A percentile compares a stretch with the other conserved stretches of the same genome.
phyloP scores from a whole-genome alignment of 2,329 filamentous ascomycete genomes.

The Cladophialophora yegresii region DNA sequence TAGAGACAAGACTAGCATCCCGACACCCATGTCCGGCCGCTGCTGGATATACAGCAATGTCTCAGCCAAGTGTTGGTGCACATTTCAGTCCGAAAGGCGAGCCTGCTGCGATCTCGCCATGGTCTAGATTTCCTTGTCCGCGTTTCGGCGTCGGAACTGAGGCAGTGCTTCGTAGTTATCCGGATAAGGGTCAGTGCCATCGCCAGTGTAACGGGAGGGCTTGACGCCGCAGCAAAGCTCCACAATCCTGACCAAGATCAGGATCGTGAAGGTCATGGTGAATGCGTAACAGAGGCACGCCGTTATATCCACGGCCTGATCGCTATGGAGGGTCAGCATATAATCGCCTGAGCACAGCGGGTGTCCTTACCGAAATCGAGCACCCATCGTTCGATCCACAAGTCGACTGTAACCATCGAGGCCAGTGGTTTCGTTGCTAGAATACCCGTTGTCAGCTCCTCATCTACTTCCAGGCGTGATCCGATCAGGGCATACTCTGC shows the following conservation, averaged over 20 bases:
- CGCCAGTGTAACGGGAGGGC: not conserved
- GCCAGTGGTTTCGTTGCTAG: slow-evolving; percentile 12
- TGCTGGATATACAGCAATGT: not conserved
- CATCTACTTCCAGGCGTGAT: not conserved
- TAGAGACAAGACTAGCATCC: not conserved
- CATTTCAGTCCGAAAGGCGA: not conserved
- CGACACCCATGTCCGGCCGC: not conserved
- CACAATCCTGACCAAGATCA: not conserved
- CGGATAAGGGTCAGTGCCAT: slow-evolving; percentile 9
- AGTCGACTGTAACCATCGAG: slow-evolving; percentile 12
- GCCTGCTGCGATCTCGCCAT: not conserved
- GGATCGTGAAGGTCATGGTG: slow-evolving; percentile 12
- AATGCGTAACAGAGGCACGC: slow-evolving; percentile 13
- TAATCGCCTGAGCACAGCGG: not conserved
- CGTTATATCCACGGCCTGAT: slow-evolving; percentile 12
- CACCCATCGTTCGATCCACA: slow-evolving; percentile 12
- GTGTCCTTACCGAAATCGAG: slow-evolving; percentile 11
- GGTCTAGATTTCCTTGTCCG: slow-evolving; percentile 40
- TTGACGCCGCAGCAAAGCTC: not conserved
- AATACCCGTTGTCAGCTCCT: not conserved
- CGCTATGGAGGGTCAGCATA: slow-evolving; percentile 6
- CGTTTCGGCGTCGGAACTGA: slow-evolving; percentile 6
- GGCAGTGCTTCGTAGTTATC: slow-evolving; percentile 11
- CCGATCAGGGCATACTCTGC: slow-evolving; percentile 2
- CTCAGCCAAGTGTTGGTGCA: not conserved